These are phyloP conservation scores for Ogataea corticis DNA, from an alignment of 805 yeast species.

Conservation along the genomic window DNA sequence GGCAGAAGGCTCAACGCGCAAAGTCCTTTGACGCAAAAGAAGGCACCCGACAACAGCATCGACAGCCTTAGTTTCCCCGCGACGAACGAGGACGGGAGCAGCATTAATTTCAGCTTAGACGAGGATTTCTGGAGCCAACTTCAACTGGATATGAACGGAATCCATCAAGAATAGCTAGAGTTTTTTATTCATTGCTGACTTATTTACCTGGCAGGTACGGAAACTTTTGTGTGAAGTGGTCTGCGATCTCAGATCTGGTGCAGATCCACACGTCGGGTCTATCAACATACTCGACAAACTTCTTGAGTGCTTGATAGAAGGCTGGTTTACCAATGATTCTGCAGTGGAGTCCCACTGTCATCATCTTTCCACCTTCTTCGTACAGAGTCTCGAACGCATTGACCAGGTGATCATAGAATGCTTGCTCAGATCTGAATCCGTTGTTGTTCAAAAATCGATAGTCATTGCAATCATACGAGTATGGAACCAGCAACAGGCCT, in stretches of 20 bases:
- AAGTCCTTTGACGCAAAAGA: neutral
- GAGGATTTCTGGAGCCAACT: constrained; percentile 24
- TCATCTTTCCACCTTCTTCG: constrained; percentile 39
- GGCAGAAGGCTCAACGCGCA: neutral
- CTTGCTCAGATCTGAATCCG: constrained; percentile 31
- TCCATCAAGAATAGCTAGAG: neutral
- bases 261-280: constrained; percentile 41
- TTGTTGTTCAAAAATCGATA: constrained; percentile 26
- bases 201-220: constrained; percentile 15
- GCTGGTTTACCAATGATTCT: constrained; percentile 41
- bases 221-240: constrained; percentile 29
- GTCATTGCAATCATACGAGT: constrained; percentile 31
- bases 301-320: constrained; percentile 34
- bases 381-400: constrained; percentile 39
- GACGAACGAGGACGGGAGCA: neutral
- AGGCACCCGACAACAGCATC: neutral
- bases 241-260: constrained; percentile 39
- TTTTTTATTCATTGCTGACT: neutral
- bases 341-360: constrained; percentile 40
- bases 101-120: constrained; percentile 15
- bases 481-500: constrained; percentile 32
- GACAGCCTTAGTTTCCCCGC: neutral
- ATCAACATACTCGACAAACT: constrained; percentile 37
- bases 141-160: constrained; percentile 8
- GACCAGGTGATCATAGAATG: constrained; percentile 33